Conservation (phyloP, 192 early-diverging fungal genomes). For the Chytriomyces sp. region DNA sequence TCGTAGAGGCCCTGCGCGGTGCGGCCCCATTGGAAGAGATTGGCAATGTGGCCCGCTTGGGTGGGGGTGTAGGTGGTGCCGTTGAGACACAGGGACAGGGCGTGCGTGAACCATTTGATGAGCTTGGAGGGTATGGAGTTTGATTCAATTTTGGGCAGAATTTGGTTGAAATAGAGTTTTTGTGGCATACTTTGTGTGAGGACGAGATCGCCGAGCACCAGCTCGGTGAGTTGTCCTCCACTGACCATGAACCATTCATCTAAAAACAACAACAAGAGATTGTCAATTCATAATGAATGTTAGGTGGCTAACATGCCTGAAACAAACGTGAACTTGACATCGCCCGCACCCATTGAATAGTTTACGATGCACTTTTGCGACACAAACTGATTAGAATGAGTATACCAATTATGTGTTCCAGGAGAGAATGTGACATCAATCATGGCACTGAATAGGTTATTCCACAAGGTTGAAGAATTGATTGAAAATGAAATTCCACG, state of each 20-base stretch:
- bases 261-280: no score
- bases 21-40: constrained; percentile 1
- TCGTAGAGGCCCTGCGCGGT: neutral
- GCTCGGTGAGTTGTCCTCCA: neutral
- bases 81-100: neutral
- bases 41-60: neutral
- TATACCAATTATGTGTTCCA: neutral
- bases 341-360: neutral
- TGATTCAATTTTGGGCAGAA: neutral
- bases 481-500: neutral
- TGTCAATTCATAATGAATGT: no score
- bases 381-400: neutral
- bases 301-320: no score
- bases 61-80: neutral
- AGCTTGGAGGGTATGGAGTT: neutral
- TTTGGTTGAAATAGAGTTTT: neutral
- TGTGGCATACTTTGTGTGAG: neutral
- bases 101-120: neutral
- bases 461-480: neutral
- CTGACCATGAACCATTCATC: constrained; percentile 25
- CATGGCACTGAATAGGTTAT: neutral
- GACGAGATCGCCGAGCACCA: neutral
- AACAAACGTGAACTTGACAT: constrained; percentile 3
- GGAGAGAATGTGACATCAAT: neutral
- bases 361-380: neutral